Evolutionary conservation across 2,329 filamentous ascomycete species (phyloP).

Genomic region (Fonsecaea monophora): DNA sequence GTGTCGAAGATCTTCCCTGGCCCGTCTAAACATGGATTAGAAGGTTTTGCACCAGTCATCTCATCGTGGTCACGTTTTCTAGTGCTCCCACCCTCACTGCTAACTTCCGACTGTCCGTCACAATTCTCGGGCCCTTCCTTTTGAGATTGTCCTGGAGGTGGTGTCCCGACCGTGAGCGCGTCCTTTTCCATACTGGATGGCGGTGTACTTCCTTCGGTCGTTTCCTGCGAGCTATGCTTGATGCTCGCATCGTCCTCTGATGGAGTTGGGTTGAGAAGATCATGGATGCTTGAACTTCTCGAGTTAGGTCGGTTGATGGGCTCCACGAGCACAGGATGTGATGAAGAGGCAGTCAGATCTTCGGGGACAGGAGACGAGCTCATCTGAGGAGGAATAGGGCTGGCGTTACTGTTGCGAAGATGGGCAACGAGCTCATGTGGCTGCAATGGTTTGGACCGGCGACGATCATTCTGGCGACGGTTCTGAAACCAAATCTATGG

Average conservation of each 20-base stretch:
- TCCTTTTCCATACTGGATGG: slow-evolving; percentile 30
- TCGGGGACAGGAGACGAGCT: slow-evolving; percentile 22
- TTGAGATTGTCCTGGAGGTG: not conserved
- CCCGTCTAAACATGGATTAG: slow-evolving; percentile 45
- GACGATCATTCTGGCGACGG: slow-evolving; percentile 86
- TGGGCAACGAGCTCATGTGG: slow-evolving; percentile 71
- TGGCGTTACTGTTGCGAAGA: slow-evolving; percentile 31
- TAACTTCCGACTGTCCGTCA: slow-evolving; percentile 11
- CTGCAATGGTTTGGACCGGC: slow-evolving; percentile 83
- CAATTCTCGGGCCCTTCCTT: slow-evolving; percentile 6
- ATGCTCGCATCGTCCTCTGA: slow-evolving; percentile 14
- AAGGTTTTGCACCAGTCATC: slow-evolving; percentile 29
- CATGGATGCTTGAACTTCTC: slow-evolving; percentile 37
- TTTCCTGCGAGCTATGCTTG: slow-evolving; percentile 23
- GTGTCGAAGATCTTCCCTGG: slow-evolving; percentile 49
- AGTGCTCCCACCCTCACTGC: slow-evolving; percentile 27
- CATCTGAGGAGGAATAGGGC: slow-evolving; percentile 23
- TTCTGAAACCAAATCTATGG: slow-evolving; percentile 96
- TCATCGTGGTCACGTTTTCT: slow-evolving; percentile 36
- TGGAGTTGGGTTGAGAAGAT: slow-evolving; percentile 36
- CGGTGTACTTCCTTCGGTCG: slow-evolving; percentile 22
- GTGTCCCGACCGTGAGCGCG: not conserved
- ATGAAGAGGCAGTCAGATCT: not conserved
- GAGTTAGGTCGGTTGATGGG: slow-evolving; percentile 31
- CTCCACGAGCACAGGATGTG: slow-evolving; percentile 19